Evolutionary conservation across 495 filamentous ascomycete species (phyloP), one percentile per base, ranked within the genome.

Genomic region (Hypoxylon fuscum): DNA sequence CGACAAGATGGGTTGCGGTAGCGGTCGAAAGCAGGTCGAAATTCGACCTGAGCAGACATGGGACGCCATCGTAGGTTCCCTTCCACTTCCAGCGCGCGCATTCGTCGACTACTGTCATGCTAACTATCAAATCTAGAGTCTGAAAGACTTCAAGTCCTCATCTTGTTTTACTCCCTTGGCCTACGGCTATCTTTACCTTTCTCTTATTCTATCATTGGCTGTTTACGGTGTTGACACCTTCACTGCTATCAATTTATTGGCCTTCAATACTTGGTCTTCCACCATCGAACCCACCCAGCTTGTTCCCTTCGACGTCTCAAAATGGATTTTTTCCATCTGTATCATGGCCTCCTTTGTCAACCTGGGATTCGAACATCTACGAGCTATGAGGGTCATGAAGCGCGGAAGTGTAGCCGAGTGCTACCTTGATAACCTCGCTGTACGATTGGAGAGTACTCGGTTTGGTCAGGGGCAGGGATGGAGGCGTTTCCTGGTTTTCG

Each of bases 161-260:
- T 92, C 90, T 4, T 91, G 88, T 76, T 85, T 87, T 58, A 82
- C 88, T 0, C 79, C 82, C 7, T 83, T 96, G 62, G 95, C 94
- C 42, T 98, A 97, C 76, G 84, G 78, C 68, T 92, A 89, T 74
- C 82, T 98, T 57, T 95, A 86, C 79, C 76, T 94, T 23, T 88
- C 91, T 52, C 81, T 92, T 22, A 32, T 94, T 45, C 80, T 96
- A 35, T 91, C 91, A 0, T 25, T 94, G n/a, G 86, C 90, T 37
- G 91, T 96, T 44, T 97, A 97, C 71, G 88, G 78, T 6, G 90
- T 93, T 64, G 95, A 98, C 76, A 90, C 89, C 12, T 97, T 96
- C 70, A 97, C 93, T 11, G 93, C 92, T 46, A 82, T 96, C 75
- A 96, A 94, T 59, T 83, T 98, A 9, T 81, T 98, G 17, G 90